These are phyloP conservation scores for Hymenoscyphus linearis DNA, from an alignment of 2,329 filamentous ascomycete species.

Conservation along the genomic window DNA sequence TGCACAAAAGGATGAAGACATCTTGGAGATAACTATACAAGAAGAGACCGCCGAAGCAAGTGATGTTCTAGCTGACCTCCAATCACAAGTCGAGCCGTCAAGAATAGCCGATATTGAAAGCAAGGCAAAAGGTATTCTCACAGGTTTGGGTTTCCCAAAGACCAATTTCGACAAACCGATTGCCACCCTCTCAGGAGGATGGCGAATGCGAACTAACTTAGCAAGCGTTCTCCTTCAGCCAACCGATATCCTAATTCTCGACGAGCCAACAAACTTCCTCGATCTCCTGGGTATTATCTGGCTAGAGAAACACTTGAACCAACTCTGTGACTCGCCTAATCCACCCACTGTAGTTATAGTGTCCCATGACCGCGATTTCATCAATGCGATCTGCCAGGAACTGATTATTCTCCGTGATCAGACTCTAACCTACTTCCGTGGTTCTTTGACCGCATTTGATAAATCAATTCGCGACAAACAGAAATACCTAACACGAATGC, in stretches of 20 bases:
- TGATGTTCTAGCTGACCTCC: slow-evolving; percentile 64
- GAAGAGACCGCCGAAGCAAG: slow-evolving; percentile 63
- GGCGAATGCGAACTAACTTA: slow-evolving; percentile 65
- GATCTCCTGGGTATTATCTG: slow-evolving; percentile 80
- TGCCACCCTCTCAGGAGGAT: slow-evolving; percentile 66
- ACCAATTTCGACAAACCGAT: slow-evolving; percentile 54
- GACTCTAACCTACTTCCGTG: slow-evolving; percentile 66
- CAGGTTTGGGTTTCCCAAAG: slow-evolving; percentile 67
- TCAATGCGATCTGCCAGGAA: slow-evolving; percentile 69
- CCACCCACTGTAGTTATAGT: slow-evolving; percentile 68
- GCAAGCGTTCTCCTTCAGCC: slow-evolving; percentile 64
- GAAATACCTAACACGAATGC: slow-evolving; percentile 66
- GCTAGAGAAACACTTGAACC: slow-evolving; percentile 68
- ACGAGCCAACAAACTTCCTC: slow-evolving; percentile 84
- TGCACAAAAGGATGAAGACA: slow-evolving; percentile 49
- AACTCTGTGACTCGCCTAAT: slow-evolving; percentile 45
- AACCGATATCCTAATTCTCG: slow-evolving; percentile 72
- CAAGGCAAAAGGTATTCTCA: slow-evolving; percentile 59
- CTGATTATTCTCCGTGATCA: slow-evolving; percentile 71
- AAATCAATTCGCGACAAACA: slow-evolving; percentile 61
- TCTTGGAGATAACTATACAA: slow-evolving; percentile 52
- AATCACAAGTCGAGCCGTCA: slow-evolving; percentile 62
- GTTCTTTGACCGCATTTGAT: slow-evolving; percentile 69
- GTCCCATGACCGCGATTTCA: slow-evolving; percentile 80
- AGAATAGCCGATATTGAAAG: slow-evolving; percentile 59